Conservation (phyloP, 371 early-diverging fungal genomes). For the Saksenaea oblongispora region DNA sequence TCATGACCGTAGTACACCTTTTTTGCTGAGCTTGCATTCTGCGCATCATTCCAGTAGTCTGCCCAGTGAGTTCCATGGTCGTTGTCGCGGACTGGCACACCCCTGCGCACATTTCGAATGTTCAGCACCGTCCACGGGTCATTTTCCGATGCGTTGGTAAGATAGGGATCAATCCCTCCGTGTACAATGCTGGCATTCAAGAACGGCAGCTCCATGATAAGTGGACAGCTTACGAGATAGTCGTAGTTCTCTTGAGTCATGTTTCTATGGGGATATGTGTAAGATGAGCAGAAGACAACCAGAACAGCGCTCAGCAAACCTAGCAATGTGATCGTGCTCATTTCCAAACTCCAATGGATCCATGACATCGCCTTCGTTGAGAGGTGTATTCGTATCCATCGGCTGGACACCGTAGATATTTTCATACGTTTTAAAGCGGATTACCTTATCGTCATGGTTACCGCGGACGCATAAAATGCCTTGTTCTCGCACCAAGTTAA, state of each 20-base stretch:
- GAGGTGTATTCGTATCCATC: conserved; percentile 22
- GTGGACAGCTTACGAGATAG: conserved; percentile 60
- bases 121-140: conserved; percentile 60
- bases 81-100: conserved; percentile 34
- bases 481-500: conserved; percentile 52
- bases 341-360: conserved; percentile 42
- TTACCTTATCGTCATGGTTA: conserved; percentile 77
- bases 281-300: neutral
- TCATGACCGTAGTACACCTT: conserved; percentile 71
- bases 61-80: conserved; percentile 56
- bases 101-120: conserved; percentile 57
- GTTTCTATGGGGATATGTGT: conserved; percentile 16
- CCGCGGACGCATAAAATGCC: conserved; percentile 69
- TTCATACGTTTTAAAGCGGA: conserved; percentile 61
- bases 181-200: conserved; percentile 64
- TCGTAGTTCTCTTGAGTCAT: conserved; percentile 57
- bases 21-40: conserved; percentile 19
- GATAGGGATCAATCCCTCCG: conserved; percentile 64
- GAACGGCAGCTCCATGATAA: conserved; percentile 57
- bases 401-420: conserved; percentile 26
- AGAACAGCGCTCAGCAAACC: conserved; percentile 23
- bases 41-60: conserved; percentile 41
- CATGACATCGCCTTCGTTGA: conserved; percentile 40
- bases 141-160: conserved; percentile 41
- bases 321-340: conserved; percentile 44